Evolutionary conservation across 2,329 filamentous ascomycete genomes (phyloP).

Genomic region (Grosmannia clavigera): DNA sequence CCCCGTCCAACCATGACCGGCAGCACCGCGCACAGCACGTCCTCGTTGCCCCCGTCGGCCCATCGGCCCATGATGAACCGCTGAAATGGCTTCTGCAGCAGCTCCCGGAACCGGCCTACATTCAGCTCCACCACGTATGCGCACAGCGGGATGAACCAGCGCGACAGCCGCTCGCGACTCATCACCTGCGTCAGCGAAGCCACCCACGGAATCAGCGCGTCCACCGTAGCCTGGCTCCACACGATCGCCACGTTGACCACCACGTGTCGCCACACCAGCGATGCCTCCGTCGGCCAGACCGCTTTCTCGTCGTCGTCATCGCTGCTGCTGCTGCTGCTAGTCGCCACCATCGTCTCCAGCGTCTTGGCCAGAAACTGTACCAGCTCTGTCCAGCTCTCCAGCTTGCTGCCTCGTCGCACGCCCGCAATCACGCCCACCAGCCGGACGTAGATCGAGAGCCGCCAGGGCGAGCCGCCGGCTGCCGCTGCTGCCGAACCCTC

Average conservation of each 20-base stretch:
- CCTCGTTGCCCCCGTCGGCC: slow-evolving; percentile 52
- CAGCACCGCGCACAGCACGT: slow-evolving; percentile 55
- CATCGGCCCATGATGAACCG: slow-evolving; percentile 69
- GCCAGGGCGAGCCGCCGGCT: slow-evolving; percentile 21
- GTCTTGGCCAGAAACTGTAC: slow-evolving; percentile 43
- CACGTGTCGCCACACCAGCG: slow-evolving; percentile 42
- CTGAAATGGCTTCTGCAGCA: slow-evolving; percentile 74
- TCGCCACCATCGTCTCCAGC: slow-evolving; percentile 29
- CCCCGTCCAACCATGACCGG: slow-evolving; percentile 43
- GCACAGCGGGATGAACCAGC: slow-evolving; percentile 76
- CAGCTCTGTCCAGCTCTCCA: slow-evolving; percentile 58
- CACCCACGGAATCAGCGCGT: slow-evolving; percentile 61
- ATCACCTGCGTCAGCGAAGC: slow-evolving; percentile 49
- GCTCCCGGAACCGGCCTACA: slow-evolving; percentile 57
- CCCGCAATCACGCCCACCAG: slow-evolving; percentile 60
- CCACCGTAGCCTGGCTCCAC: slow-evolving; percentile 66
- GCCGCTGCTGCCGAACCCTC: slow-evolving; percentile 25
- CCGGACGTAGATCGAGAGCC: slow-evolving; percentile 35
- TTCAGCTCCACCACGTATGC: slow-evolving; percentile 67
- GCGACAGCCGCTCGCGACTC: slow-evolving; percentile 51
- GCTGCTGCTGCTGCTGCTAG: slow-evolving; percentile 19
- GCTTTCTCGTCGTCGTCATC: too few species aligned
- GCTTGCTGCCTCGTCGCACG: slow-evolving; percentile 67
- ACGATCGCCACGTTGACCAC: slow-evolving; percentile 51
- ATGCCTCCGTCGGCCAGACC: slow-evolving; percentile 12